Evolutionary conservation across 306 rosid species (phyloP), one percentile per base, ranked within the genome.

Genomic region (Erythrophleum fordii): DNA sequence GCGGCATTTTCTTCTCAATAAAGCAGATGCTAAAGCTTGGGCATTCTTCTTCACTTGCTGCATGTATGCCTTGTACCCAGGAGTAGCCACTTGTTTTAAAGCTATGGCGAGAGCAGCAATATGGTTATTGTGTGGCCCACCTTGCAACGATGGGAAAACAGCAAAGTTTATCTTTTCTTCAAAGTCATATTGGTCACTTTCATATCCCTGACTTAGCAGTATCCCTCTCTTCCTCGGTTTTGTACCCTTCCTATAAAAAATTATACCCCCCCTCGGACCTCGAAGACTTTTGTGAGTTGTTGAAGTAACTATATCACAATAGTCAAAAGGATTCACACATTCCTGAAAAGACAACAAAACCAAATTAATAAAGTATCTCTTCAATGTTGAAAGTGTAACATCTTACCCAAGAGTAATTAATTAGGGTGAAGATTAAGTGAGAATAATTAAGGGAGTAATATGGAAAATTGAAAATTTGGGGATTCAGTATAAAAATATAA

Each of bases 181-280:
- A 17, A 88, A 91, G 75, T 92, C 98, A 84, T 90, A 94, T 34
- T 86, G 92, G 65, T 90, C 90, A 66, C 84, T 83, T 78, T 89
- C 94, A 72, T 83, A 70, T 77, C 93, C 98, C 81, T 92, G 97
- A 76, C 80, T 84, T 77, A 86, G 75, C 65, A 90, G 90, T 64
- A 85, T 79, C 65, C 92, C 97, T 83, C 92, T 90, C 90, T 85
- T 92, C 90, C 89, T 92, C 37, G 93, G 92, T 89, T 91, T 94
- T 12, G 87, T 9, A 76, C 98, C 98, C 87, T 91, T 94, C 83
- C 94, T 86, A 69, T 80, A 94, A 79, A 94, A 94, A 66, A 94
- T 94, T 82, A 94, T 94, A 65, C 98, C 98, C 28, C 98, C 98
- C 88, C 98, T 94, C 6, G 98, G 98, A 76, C 98, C 98, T 45